A percentile compares a stretch with the other conserved stretches of the same genome.
Conservation (phyloP, 2,329 filamentous ascomycete species). For the Phyllosticta paracitricarpa region DNA sequence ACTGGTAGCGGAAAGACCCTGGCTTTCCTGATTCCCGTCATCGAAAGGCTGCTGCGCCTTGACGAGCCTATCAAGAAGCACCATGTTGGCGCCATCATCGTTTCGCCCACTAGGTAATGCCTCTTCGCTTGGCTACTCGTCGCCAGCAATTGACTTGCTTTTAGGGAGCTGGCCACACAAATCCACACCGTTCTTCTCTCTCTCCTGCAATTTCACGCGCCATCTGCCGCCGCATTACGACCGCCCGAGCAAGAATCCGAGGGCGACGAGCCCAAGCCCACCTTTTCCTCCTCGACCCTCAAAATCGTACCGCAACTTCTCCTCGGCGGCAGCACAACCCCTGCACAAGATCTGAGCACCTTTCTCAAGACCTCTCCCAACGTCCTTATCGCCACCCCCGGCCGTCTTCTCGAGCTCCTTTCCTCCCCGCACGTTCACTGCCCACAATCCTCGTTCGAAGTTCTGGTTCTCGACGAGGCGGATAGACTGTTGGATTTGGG, state of each 20-base stretch:
- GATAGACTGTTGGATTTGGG: constrained; percentile 87
- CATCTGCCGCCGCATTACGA: constrained; percentile 61
- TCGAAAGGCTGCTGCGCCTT: constrained; percentile 69
- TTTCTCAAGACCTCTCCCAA: constrained; percentile 83
- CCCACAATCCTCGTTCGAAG: constrained; percentile 80
- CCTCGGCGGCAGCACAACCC: constrained; percentile 69
- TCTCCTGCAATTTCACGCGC: constrained; percentile 70
- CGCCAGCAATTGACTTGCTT: neutral
- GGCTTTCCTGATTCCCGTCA: constrained; percentile 71
- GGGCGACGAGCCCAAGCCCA: constrained; percentile 28
- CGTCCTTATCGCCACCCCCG: constrained; percentile 81
- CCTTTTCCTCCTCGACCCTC: constrained; percentile 37
- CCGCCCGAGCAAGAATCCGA: constrained; percentile 34
- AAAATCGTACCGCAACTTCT: constrained; percentile 77
- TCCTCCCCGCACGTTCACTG: constrained; percentile 81
- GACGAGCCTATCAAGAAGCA: constrained; percentile 80
- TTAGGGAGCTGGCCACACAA: constrained; percentile 77
- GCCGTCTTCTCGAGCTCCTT: constrained; percentile 77
- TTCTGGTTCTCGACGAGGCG: constrained; percentile 87
- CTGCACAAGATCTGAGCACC: constrained; percentile 74
- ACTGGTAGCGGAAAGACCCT: constrained; percentile 88
- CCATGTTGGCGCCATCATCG: constrained; percentile 81
- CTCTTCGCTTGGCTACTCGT: neutral
- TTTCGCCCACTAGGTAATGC: constrained; percentile 64
- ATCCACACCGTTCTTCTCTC: constrained; percentile 73